Base-by-base conservation (phyloP, 2,329 filamentous ascomycete genomes). In the Madurella mycetomatis region DNA sequence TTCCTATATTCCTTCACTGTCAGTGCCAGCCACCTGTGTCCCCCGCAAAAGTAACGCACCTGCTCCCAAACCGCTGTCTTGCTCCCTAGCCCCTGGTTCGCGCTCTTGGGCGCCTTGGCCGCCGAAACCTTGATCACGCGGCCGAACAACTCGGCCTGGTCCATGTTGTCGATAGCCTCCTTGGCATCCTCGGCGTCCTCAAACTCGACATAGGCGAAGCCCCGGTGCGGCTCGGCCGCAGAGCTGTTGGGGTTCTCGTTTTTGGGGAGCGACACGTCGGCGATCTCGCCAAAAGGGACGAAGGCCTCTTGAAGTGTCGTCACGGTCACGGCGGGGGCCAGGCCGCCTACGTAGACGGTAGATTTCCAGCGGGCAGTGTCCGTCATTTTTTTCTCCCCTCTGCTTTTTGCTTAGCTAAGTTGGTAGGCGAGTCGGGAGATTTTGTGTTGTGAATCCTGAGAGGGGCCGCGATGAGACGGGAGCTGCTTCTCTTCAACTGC, bases 101-200 rank as follows among this genome's bases (percentile, higher is more conserved):
- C 82, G 64, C 90, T 90, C 77, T 96, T 96, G 59, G 94, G 90
- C 32, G 90, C 84, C 72, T 96, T 99, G 42, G 95, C 95, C 52
- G 87, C 82, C 43, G 90, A 92, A 49, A 97, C 92, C 70, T 92
- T 96, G 69, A 99, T 87, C 13, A 94, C 86, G 56, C 90, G 84
- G 11, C 94, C 95, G 69, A 92, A 97, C 44, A 99, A 82, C 73
- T 97, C 92, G 57, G 92, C 88, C 70, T 96, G 91, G 69, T 99
- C 90, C 92, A 99, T 97, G 69, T 99, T 99, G 78, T 97, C 91
- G 70, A 99, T 96, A 48, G 94, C 94, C 72, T 97, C 92, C 66
- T 86, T 86, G 30, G 92, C 92, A 72, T 99, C 94, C 54, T 86
- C 83, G 12, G 84, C 80, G 54, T 90, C 82, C 65, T 96, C 91